Base-by-base conservation (phyloP, 78 protist genomes). In the Dictyostelium discoideum region DNA sequence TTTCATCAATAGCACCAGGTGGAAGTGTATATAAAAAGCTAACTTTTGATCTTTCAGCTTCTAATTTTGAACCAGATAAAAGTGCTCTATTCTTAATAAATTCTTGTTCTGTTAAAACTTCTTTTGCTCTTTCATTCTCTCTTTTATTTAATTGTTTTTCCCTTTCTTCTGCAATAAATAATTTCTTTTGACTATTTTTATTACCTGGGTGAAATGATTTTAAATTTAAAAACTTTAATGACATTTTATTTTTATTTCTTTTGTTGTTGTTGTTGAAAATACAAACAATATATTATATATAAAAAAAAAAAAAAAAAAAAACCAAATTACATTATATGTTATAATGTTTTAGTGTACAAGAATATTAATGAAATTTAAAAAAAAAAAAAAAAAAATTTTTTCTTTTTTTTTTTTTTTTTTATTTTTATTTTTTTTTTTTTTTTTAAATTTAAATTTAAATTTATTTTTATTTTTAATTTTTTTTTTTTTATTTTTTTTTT, bases 1-100 rank as follows among this genome's bases (percentile, higher is more conserved):
- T 26, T 29, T 50, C 54, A 50, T 82, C 73, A 16, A 20, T 8
- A 1, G 84, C 83, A 79, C 93, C 93, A 7, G 93, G 93, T 29
- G 94, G 94, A 29, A 85, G 69, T 1, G 94, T 5, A 54, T 90
- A 90, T 42, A 90, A 24, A 50, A 90, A 90, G n/a, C 95, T n/a
- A 82, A 90, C 89, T 73, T 90, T 90, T 24, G 54, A 39, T 42
- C 88, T 60, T 48, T 90, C 89, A 14, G 79, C 95, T 48, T 90
- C 95, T 16, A 82, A 37, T n/a, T 50, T 73, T 67, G 95, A 90
- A 29, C 88, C 82, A 32, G 84, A 63, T 60, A 90, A 42, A 13
- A 69, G 39, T 2, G 82, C 84, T 48, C 77, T 90, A 72, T 90
- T 90, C 60, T 80, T 90, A 26, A 46, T 22, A 42, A n/a, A 90